These are phyloP conservation scores for Fusarium sp. DNA, from an alignment of 2,329 filamentous ascomycete genomes.

Conservation along the genomic window DNA sequence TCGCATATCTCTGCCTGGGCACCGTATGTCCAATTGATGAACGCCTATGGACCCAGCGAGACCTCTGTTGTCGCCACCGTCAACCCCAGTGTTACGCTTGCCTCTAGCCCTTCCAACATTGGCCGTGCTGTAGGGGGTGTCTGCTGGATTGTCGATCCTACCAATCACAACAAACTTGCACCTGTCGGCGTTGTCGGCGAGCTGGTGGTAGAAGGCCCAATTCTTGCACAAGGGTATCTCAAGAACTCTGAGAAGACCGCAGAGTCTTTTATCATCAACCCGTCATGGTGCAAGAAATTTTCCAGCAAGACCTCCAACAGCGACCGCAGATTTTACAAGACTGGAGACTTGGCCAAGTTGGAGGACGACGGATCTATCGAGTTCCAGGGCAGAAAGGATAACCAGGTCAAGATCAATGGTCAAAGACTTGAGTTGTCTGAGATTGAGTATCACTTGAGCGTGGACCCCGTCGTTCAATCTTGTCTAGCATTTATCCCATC, in stretches of 20 bases:
- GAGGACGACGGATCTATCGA: conserved; percentile 41
- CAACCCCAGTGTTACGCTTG: not conserved
- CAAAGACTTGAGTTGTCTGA: conserved; percentile 51
- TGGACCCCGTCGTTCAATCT: conserved; percentile 14
- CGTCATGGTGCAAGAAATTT: conserved; percentile 19
- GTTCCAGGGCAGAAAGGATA: conserved; percentile 49
- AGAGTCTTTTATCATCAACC: conserved; percentile 43
- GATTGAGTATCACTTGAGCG: conserved; percentile 46
- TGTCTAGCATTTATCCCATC: conserved; percentile 23
- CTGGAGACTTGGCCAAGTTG: conserved; percentile 40
- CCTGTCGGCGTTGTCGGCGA: conserved; percentile 50
- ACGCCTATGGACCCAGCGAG: conserved; percentile 42
- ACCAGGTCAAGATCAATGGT: conserved; percentile 51
- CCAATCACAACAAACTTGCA: conserved; percentile 42
- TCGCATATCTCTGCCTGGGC: conserved; percentile 34
- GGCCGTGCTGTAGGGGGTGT: conserved; percentile 29
- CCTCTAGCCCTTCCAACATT: conserved; percentile 31
- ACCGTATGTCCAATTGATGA: conserved; percentile 30
- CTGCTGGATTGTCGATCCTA: conserved; percentile 45
- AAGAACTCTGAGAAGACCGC: conserved; percentile 52
- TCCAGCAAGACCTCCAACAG: rapidly evolving
- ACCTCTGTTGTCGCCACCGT: conserved; percentile 33
- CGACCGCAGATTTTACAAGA: conserved; percentile 35
- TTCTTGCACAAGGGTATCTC: conserved; percentile 63
- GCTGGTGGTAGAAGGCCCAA: conserved; percentile 52